Base-by-base conservation (phyloP, 805 yeast species). In the Pichia cephalocereana region DNA sequence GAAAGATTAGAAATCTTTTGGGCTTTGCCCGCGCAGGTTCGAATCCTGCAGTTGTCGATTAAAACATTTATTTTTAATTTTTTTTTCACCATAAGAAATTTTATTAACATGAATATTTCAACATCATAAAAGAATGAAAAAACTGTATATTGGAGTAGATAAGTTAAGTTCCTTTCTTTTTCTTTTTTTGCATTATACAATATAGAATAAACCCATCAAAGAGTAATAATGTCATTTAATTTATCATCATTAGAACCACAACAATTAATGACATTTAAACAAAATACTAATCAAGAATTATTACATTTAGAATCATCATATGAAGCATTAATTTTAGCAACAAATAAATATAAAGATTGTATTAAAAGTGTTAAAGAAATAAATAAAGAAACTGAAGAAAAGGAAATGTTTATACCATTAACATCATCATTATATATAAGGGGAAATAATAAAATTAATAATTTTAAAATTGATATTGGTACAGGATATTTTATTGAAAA, bases 401-500 rank as follows among this genome's bases (percentile, higher is more conserved):
- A 40, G 17, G 46, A 44, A 36, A 63, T 91, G 19, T 70, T 93
- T 53, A 87, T 93, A 1, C 99, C 99, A 7, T 72, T 95, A 52
- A 87, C 98, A 0, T 74, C 89, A 18, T 87, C 96, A 0, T 69
- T 93, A 39, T 93, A 93, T 56, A 83, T 93, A 28, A 96, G 96
- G 5, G 99, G 98, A 2, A 76, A 71, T 46, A 74, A 86, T 45
- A 71, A 73, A 41, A 75, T 75, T 45, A 75, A 82, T 51, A 80
- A 75, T 50, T 93, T 83, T 58, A 71, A 93, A 62, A 96, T 93
- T 10, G 99, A 93, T 62, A 82, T 93, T 27, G 99, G 99, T 36
- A 93, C 99, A 0, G 98, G 98, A 3, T 93, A 93, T 63, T 93
- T 77, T 62, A 90, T 89, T 17, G 96, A 88, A 61, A 93, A 93